Evolutionary conservation across 1,139 yeast genomes (phyloP), one percentile per base, ranked within the genome.

Genomic region (Yamadazyma spencermartinsiae): DNA sequence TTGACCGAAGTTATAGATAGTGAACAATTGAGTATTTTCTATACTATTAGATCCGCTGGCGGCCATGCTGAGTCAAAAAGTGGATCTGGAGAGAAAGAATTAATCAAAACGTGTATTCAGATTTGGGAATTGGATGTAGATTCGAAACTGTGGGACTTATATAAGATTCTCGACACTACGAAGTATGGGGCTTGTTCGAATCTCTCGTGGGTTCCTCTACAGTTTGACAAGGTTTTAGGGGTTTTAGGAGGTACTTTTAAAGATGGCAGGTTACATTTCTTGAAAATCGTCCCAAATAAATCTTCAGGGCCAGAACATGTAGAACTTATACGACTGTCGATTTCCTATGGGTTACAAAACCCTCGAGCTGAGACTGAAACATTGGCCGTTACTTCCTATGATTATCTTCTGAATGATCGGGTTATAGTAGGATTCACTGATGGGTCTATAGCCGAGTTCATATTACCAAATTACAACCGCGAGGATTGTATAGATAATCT

Each of bases 401-500:
- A 80, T 49, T 81, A 81, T 66, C 46, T 80, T 9, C 74, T 79
- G 4, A 52, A 68, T 4, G 64, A 70, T 2, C 65, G 61, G 7
- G 51, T 88, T 1, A 54, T 83, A 1, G 79, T 80, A 23, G 96
- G 95, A 0, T 72, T 82, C 6, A 61, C 71, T 1, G 76, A 79
- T 40, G 97, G 97, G 0, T 68, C 67, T 26, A 60, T 88, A 6
- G 82, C 82, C 0, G 94, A 86, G 52, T 82, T 76, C 50, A 67
- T 74, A 20, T 54, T 84, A 1, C 52, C 56, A 16, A 43, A 50
- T 29, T 23, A 39, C 19, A 15, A 15, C 7, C 34, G 11, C 17
- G 10, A 26, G n/a, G 30, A 32, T 11, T 26, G 24, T 8, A 31
- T 8, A 8, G 47, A 44, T 13, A 28, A 35, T 5, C 36, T 35